Percentiles rank a stretch among this genome's conserved stretches.
Evolutionary conservation across 176 grass and related monocot species (phyloP).

Genomic region (Triticum turgidum): DNA sequence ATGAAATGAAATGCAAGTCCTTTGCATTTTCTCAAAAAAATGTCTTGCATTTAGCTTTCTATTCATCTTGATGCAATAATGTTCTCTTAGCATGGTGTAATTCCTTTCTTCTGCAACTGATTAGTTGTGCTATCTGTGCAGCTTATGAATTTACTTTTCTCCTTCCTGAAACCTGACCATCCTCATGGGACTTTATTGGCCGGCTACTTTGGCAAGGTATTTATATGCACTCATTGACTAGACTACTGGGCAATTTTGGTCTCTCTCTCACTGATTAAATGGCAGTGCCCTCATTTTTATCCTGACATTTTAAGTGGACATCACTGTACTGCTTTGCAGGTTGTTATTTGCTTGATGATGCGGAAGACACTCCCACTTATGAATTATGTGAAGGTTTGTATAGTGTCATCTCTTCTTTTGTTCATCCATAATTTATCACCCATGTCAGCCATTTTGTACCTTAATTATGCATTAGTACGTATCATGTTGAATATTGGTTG

Average conservation of each 20-base stretch:
- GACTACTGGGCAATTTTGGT: not conserved
- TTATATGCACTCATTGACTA: conserved; percentile 31
- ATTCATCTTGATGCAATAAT: not conserved
- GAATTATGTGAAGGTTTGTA: conserved; percentile 84
- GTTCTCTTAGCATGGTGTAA: not conserved
- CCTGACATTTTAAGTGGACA: conserved; percentile 6
- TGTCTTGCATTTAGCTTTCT: conserved; percentile 28
- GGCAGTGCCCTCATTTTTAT: conserved; percentile 11
- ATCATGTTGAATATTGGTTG: not conserved
- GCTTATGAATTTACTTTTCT: conserved; percentile 93
- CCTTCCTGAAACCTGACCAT: conserved; percentile 76
- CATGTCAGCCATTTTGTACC: not conserved
- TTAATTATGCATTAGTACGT: not conserved
- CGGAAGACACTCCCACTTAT: conserved; percentile 71
- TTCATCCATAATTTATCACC: not conserved
- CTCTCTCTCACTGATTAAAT: not conserved
- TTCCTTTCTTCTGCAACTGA: conserved; percentile 16
- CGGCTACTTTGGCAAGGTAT: conserved; percentile 97
- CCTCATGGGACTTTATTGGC: conserved; percentile 70
- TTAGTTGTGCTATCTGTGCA: conserved; percentile 39
- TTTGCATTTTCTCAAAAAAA: not conserved
- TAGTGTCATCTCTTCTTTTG: not conserved
- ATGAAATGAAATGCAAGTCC: too few relatives aligned
- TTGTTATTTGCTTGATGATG: conserved; percentile 95
- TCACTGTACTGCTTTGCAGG: conserved; percentile 49